Percentiles rank a stretch among this genome's conserved stretches.
phyloP scores from a whole-genome alignment of 148 eudicot genomes.

The Rhododendron vialii region DNA sequence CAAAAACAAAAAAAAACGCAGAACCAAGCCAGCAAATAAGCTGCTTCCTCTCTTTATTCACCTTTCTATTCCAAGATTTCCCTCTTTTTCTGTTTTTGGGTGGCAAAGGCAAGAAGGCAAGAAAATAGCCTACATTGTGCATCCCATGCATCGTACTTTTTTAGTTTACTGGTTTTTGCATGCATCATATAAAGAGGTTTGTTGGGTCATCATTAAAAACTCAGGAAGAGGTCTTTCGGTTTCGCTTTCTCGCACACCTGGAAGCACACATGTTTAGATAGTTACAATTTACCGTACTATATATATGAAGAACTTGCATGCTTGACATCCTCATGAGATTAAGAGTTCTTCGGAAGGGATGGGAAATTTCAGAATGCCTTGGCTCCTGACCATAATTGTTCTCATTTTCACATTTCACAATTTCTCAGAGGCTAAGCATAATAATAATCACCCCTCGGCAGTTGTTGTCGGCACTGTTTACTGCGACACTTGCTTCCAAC shows the following conservation, averaged over 20 bases:
- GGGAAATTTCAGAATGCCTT: slow-evolving; percentile 16
- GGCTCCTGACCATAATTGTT: slow-evolving; percentile 28
- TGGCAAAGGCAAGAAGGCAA: neutral
- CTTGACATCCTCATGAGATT: neutral
- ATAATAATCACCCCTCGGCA: slow-evolving; percentile 34
- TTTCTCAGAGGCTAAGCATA: slow-evolving; percentile 39
- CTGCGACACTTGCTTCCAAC: slow-evolving; percentile 73
- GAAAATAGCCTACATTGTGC: neutral
- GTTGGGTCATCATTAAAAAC: slow-evolving; percentile 12
- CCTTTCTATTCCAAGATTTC: neutral
- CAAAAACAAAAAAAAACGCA: neutral
- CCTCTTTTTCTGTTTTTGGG: neutral
- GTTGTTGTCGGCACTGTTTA: slow-evolving; percentile 60
- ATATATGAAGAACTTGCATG: neutral
- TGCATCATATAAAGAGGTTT: slow-evolving; percentile 47
- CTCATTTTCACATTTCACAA: slow-evolving; percentile 26
- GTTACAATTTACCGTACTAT: no score
- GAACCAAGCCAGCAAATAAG: neutral
- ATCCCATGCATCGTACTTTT: slow-evolving; percentile 46
- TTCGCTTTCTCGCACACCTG: neutral
- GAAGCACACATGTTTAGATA: neutral
- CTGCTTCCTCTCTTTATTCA: neutral
- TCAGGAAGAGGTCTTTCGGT: neutral
- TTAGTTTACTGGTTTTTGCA: slow-evolving; percentile 56
- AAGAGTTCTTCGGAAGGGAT: neutral